Evolutionary conservation across 2,329 filamentous ascomycete genomes (phyloP).

Genomic region (Lasiodiplodia citricola): DNA sequence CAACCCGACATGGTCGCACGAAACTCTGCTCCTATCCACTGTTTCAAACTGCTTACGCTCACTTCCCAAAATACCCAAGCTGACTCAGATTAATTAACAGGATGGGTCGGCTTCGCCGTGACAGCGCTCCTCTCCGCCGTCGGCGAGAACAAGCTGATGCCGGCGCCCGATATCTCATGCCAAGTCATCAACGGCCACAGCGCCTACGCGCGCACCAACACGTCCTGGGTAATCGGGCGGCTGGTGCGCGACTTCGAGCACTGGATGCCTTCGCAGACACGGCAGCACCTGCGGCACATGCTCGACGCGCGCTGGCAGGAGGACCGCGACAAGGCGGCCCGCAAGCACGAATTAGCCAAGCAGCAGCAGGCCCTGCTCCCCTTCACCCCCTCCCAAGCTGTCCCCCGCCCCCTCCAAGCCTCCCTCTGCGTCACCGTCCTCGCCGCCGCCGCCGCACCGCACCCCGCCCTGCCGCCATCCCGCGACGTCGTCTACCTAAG

Average conservation of each 20-base stretch:
- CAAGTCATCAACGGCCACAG: slow-evolving; percentile 46
- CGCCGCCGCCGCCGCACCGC: neutral
- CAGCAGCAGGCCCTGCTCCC: neutral
- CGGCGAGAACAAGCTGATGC: slow-evolving; percentile 45
- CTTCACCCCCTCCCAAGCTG: neutral
- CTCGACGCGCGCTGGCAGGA: neutral
- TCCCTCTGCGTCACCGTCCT: neutral
- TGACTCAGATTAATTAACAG: slow-evolving; percentile 19
- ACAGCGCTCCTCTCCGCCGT: slow-evolving; percentile 36
- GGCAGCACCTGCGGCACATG: neutral
- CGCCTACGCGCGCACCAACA: slow-evolving; percentile 48
- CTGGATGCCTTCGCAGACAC: slow-evolving; percentile 32
- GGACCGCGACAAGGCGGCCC: neutral
- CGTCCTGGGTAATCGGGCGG: slow-evolving; percentile 51
- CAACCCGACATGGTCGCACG: no score
- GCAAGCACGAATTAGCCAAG: no score
- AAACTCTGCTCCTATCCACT: neutral
- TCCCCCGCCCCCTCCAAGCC: neutral
- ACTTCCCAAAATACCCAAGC: neutral
- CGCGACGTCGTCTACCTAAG: neutral
- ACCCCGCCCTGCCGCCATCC: neutral
- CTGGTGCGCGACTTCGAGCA: slow-evolving; percentile 50
- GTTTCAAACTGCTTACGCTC: neutral
- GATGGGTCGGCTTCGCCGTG: slow-evolving; percentile 47
- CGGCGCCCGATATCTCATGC: slow-evolving; percentile 40